Conservation (phyloP, 192 early-diverging fungal species). For the Linderina pennispora region DNA sequence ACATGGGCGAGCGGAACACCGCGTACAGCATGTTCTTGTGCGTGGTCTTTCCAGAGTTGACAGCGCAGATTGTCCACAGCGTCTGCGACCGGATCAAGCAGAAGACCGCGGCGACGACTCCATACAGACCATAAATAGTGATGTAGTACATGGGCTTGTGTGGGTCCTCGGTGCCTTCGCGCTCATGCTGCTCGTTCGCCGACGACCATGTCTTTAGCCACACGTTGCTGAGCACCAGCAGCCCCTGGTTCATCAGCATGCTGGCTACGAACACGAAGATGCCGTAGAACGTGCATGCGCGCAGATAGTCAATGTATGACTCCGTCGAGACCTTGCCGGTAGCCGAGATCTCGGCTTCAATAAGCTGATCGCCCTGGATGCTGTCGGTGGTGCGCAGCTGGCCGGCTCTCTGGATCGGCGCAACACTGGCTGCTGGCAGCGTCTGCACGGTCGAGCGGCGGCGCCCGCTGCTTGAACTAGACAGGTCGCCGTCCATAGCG, state of each 20-base stretch:
- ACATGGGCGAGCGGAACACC: conserved; percentile 59
- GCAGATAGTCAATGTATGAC: conserved; percentile 76
- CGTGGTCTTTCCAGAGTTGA: conserved; percentile 65
- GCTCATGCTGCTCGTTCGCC: conserved; percentile 45
- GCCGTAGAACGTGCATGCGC: conserved; percentile 57
- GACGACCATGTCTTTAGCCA: conserved; percentile 70
- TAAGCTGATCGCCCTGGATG: conserved; percentile 42
- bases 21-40: conserved; percentile 73
- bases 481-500: neutral
- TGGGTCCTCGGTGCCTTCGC: neutral
- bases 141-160: conserved; percentile 57
- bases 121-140: conserved; percentile 69
- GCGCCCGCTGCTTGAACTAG: neutral
- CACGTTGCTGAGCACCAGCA: conserved; percentile 52
- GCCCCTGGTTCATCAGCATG: conserved; percentile 48
- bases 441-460: conserved; percentile 33
- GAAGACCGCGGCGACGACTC: conserved; percentile 58
- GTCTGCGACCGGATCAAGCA: conserved; percentile 63
- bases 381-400: conserved; percentile 3
- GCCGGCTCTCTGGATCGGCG: conserved; percentile 25
- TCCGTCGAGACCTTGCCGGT: conserved; percentile 65
- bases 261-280: conserved; percentile 56
- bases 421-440: conserved; percentile 49
- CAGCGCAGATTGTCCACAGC: conserved; percentile 74
- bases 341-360: conserved; percentile 69